Evolutionary conservation across 768 basidiomycete genomes (phyloP).

Genomic region (Rhizopogon roseolus): DNA sequence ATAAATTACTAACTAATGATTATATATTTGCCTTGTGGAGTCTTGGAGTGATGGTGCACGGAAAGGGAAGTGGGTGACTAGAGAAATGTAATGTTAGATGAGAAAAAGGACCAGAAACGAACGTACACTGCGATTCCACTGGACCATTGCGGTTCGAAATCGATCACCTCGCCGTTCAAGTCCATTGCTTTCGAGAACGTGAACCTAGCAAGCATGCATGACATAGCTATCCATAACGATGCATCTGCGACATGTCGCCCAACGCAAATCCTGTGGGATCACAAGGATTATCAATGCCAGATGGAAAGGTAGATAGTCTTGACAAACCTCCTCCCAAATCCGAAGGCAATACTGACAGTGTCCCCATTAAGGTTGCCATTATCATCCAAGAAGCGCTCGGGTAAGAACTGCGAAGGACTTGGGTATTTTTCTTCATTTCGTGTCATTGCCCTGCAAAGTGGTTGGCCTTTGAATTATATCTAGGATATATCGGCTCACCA

Average conservation of each 20-base stretch:
- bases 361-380: slow-evolving; percentile 19
- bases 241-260: slow-evolving; percentile 21
- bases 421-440: slow-evolving; percentile 29
- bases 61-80: slow-evolving; percentile 15
- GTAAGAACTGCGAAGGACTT: slow-evolving; percentile 25
- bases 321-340: slow-evolving; percentile 21
- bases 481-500: slow-evolving; percentile 14
- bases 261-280: slow-evolving; percentile 14
- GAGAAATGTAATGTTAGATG: neutral
- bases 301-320: neutral
- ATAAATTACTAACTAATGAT: neutral
- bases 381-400: slow-evolving; percentile 23
- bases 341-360: slow-evolving; percentile 14
- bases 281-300: neutral
- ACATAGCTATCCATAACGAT: slow-evolving; percentile 23
- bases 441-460: slow-evolving; percentile 25
- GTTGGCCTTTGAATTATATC: neutral
- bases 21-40: neutral
- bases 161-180: slow-evolving; percentile 16
- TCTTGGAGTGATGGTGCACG: slow-evolving; percentile 9
- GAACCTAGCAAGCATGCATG: slow-evolving; percentile 24
- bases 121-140: slow-evolving; percentile 13
- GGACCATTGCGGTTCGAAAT: slow-evolving; percentile 13
- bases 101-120: too few relatives aligned
- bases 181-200: slow-evolving; percentile 19